phyloP scores from a whole-genome alignment of 2,329 filamentous ascomycete genomes.

The Parastagonospora nodorum region DNA sequence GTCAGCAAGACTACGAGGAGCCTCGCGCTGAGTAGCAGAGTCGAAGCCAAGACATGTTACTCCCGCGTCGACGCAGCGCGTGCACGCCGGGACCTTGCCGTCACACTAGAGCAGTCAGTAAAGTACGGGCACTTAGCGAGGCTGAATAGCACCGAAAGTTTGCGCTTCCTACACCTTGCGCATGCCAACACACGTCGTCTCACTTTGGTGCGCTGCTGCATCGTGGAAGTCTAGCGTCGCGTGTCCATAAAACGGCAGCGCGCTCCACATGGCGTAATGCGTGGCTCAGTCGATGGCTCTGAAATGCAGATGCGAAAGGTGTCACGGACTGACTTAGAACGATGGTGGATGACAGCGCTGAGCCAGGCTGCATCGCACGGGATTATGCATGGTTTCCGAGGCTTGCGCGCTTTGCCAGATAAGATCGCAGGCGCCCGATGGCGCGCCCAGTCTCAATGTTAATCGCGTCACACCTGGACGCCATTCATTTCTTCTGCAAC shows the following conservation, averaged over 20 bases:
- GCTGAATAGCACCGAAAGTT: slow-evolving; percentile 35
- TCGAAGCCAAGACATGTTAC: slow-evolving; percentile 43
- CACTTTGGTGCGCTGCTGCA: slow-evolving; percentile 43
- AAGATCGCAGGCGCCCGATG: slow-evolving; percentile 12
- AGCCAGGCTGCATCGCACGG: slow-evolving; percentile 3
- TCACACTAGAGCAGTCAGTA: slow-evolving; percentile 39
- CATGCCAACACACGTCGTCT: slow-evolving; percentile 43
- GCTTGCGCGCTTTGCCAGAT: slow-evolving; percentile 3
- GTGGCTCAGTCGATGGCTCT: background rate
- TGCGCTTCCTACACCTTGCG: slow-evolving; percentile 43
- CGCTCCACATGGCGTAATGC: slow-evolving; percentile 27
- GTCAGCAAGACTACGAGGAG: slow-evolving; percentile 41
- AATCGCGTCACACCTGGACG: slow-evolving; percentile 4
- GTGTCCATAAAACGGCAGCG: slow-evolving; percentile 16
- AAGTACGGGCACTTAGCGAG: slow-evolving; percentile 7
- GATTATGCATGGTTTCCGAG: slow-evolving; percentile 12
- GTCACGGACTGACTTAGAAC: background rate
- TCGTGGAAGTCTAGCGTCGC: slow-evolving; percentile 19
- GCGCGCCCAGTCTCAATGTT: slow-evolving; percentile 5
- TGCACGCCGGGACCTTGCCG: slow-evolving; percentile 42
- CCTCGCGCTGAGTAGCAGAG: slow-evolving; percentile 39
- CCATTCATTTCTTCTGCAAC: background rate
- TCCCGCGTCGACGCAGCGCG: slow-evolving; percentile 38
- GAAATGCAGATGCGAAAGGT: background rate
- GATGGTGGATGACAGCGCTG: slow-evolving; percentile 7